Percentiles rank a stretch among this genome's conserved stretches.
phyloP scores from a whole-genome alignment of 164 flowering plant species.

The Dillenia suffruticosa region DNA sequence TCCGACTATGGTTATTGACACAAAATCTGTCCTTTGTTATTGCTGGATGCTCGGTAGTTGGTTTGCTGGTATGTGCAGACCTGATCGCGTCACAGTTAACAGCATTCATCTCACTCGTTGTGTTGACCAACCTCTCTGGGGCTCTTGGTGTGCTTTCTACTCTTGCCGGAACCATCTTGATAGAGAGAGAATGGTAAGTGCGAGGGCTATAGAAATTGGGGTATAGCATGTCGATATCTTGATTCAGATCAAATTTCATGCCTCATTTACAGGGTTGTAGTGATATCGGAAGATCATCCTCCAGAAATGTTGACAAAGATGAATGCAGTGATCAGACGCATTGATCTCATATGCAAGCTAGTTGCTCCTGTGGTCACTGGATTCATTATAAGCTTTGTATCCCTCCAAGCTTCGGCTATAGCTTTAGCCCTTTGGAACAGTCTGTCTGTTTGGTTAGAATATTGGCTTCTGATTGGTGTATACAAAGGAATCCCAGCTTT shows the following conservation, averaged over 20 bases:
- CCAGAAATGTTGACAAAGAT: constrained; percentile 49
- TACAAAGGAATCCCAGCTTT: constrained; percentile 70
- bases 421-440: constrained; percentile 62
- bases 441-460: constrained; percentile 56
- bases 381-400: constrained; percentile 75
- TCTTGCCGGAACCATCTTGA: constrained; percentile 85
- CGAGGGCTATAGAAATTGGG: not conserved
- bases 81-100: constrained; percentile 32
- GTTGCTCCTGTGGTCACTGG: constrained; percentile 75
- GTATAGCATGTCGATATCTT: too few relatives aligned
- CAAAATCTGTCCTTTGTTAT: constrained; percentile 71
- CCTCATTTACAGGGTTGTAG: constrained; percentile 64
- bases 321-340: constrained; percentile 73
- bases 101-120: constrained; percentile 45
- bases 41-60: constrained; percentile 69
- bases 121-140: constrained; percentile 65
- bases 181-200: constrained; percentile 87
- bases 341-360: constrained; percentile 76
- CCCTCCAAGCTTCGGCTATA: constrained; percentile 73
- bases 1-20: constrained; percentile 63
- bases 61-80: constrained; percentile 33
- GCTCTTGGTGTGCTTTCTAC: constrained; percentile 79
- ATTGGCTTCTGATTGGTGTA: constrained; percentile 70
- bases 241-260: too few relatives aligned
- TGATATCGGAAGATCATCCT: constrained; percentile 65